Evolutionary conservation across 192 early-diverging fungal genomes (phyloP), one percentile per base, ranked within the genome.

Genomic region (Entomortierella lignicola): DNA sequence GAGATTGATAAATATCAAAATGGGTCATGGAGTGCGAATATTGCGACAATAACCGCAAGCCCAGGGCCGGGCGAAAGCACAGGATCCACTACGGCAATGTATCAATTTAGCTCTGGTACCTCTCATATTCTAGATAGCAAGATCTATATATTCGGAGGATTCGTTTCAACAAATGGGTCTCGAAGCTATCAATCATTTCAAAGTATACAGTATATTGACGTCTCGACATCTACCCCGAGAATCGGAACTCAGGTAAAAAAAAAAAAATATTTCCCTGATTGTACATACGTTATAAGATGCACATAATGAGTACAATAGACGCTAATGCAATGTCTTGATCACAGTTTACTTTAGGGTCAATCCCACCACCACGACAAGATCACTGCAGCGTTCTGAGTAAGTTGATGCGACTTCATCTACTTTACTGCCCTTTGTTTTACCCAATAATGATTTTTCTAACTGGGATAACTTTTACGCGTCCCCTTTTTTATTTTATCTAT

Each of bases 301-400:
- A n/a, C n/a, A n/a, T n/a, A n/a, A n/a, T n/a, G n/a, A n/a, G n/a
- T n/a, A n/a, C n/a, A n/a, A n/a, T n/a, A n/a, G n/a, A n/a, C n/a
- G n/a, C n/a, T n/a, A n/a, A n/a, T n/a, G n/a, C n/a, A n/a, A n/a
- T n/a, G n/a, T n/a, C n/a, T 52, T 47, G 25, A 6, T 60, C 21
- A 26, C 23, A 77, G 62, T 26, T 79, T 0, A 79, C 75, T 5
- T 17, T 79, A 1, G 68, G 68, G 1, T n/a, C 39, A 7, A 31
- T 60, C 43, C 75, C 75, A 23, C 20, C 41, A 11, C 41, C 44
- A 13, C 75, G 75, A 21, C 62, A 70, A 4, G 55, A 69, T 23
- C 75, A 79, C 23, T 79, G 75, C 63, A 79, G 75, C 60, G 75
- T 79, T 8, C 39, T 70, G 8, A 79, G 75, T 79, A 70, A 69